Percentiles rank a stretch among this genome's conserved stretches.
Evolutionary conservation across 1,139 yeast genomes (phyloP).

Genomic region (Lodderomyces jiufengensis): DNA sequence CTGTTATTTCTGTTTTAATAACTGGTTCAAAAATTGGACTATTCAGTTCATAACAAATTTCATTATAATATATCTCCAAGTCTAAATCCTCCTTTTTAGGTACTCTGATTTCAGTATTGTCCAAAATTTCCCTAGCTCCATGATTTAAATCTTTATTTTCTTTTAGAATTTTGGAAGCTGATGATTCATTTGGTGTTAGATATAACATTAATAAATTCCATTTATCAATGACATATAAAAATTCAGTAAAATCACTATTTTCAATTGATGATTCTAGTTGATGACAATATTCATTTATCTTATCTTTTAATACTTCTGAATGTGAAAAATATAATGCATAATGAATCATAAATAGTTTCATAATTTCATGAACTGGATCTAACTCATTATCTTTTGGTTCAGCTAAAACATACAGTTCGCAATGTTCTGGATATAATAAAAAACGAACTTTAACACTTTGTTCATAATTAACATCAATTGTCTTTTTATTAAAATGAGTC

Average conservation of each 20-base stretch:
- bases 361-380: constrained; percentile 72
- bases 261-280: constrained; percentile 29
- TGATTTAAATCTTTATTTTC: constrained; percentile 29
- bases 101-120: constrained; percentile 14
- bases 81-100: constrained; percentile 22
- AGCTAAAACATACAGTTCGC: constrained; percentile 39
- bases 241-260: constrained; percentile 31
- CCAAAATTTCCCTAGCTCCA: constrained; percentile 25
- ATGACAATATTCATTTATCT: constrained; percentile 32
- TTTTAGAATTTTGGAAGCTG: constrained; percentile 9
- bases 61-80: constrained; percentile 24
- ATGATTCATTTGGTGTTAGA: constrained; percentile 28
- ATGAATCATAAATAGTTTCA: constrained; percentile 45
- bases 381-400: constrained; percentile 53
- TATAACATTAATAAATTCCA: constrained; percentile 41
- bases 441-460: constrained; percentile 36
- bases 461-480: constrained; percentile 20
- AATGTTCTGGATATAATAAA: constrained; percentile 40
- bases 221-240: constrained; percentile 36
- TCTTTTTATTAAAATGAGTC: neutral
- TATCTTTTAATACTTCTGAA: constrained; percentile 32
- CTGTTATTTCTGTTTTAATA: constrained; percentile 4
- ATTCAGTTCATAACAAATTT: constrained; percentile 17
- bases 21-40: constrained; percentile 14
- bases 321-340: constrained; percentile 40